Evolutionary conservation across 2,329 filamentous ascomycete species (phyloP), one percentile per base, ranked within the genome.

Genomic region (Cryphonectria parasitica): DNA sequence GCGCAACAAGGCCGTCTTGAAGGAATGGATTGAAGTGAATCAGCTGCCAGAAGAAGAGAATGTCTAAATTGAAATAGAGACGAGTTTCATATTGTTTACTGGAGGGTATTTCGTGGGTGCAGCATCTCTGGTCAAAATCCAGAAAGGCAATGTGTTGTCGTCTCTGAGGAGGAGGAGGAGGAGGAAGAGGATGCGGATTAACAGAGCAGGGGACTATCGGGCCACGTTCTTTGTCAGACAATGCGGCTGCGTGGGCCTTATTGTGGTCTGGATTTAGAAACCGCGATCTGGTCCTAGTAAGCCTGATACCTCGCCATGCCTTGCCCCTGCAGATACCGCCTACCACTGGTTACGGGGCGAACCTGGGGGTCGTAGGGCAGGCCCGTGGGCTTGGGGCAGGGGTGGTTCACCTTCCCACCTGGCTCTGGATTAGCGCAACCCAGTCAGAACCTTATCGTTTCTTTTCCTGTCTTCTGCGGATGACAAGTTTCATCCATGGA

Each of bases 151-250:
- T 19, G 41, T 64, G 62, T 39, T 34, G 58, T 39, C 58, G 58
- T n/a, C 22, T 28, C 25, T 19, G 28, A 36, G 34, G 34, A 36
- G 34, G 34, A 36, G 34, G 34, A 36, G 3, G 54, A 58, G 54
- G 54, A 58, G 7, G 54, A 31, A 4, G n/a, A 28, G 52, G 52
- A 56, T 28, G 25, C n/a, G 25, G 22, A 25, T 25, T 8, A 28
- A 56, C 28, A 25, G 54, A 58, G 54, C 25, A 58, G 54, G 54
- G 54, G 54, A 28, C 25, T 31, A 31, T 61, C 58, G 34, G 43
- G 62, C 62, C 62, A 64, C 62, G 62, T 64, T 64, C 62, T 64
- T 64, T 64, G 62, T 64, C 62, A 64, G 62, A 64, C 41, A 49
- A 49, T 64, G 62, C 62, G 62, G 41, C 62, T 31, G 28, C 25